These are phyloP conservation scores for Abrus pulchellus DNA, from an alignment of 306 rosid species.

Conservation along the genomic window DNA sequence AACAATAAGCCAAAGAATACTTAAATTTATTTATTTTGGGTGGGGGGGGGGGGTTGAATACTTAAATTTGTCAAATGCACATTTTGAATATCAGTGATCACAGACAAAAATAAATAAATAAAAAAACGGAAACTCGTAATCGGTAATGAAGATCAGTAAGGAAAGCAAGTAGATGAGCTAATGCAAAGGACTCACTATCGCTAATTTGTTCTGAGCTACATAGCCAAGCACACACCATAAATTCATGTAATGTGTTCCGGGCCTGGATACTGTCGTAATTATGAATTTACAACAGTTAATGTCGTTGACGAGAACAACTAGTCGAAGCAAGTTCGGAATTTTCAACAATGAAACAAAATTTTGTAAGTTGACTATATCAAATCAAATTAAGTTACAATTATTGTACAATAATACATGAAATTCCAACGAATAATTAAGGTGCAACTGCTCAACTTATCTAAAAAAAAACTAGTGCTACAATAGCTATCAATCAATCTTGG, in stretches of 20 bases:
- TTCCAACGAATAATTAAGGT: slow-evolving; percentile 15
- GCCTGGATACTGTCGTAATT: neutral
- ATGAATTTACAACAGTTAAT: neutral
- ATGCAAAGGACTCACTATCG: neutral
- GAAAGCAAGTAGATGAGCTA: no score
- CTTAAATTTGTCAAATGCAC: no score
- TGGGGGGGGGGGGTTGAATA: no score
- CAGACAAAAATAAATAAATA: no score
- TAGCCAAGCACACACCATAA: neutral
- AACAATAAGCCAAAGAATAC: no score
- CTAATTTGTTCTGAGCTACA: neutral
- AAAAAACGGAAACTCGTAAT: neutral
- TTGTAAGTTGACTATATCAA: slow-evolving; percentile 5
- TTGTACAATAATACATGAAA: slow-evolving; percentile 44
- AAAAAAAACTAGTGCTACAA: slow-evolving; percentile 34
- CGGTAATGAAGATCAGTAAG: neutral
- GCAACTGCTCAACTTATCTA: slow-evolving; percentile 17
- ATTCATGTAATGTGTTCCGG: neutral
- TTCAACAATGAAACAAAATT: neutral
- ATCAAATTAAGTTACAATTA: slow-evolving; percentile 37
- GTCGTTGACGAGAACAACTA: slow-evolving; percentile 2
- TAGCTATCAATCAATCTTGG: slow-evolving; percentile 64
- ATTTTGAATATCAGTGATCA: no score
- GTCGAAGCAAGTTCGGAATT: slow-evolving; percentile 6
- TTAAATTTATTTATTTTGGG: no score